Evolutionary conservation across 805 yeast genomes (phyloP).

Genomic region (Candida rishiriensis): DNA sequence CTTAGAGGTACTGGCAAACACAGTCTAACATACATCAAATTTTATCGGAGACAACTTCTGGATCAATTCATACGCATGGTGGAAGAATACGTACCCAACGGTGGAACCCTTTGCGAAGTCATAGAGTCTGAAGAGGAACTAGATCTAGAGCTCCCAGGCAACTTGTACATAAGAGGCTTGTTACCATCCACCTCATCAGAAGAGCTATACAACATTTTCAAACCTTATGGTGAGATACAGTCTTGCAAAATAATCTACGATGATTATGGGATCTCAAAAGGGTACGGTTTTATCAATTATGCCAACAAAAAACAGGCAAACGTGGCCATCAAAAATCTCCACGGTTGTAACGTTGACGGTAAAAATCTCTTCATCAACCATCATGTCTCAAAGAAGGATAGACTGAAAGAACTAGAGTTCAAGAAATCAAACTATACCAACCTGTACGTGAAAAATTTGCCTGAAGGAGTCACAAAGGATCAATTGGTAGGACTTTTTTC

Average conservation of each 20-base stretch:
- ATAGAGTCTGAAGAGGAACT: slow-evolving; percentile 16
- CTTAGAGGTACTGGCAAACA: slow-evolving; percentile 13
- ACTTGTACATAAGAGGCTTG: slow-evolving; percentile 50
- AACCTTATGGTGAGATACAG: slow-evolving; percentile 37
- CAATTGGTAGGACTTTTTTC: slow-evolving; percentile 40
- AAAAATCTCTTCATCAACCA: slow-evolving; percentile 50
- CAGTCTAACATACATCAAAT: slow-evolving; percentile 10
- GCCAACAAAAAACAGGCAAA: slow-evolving; percentile 54
- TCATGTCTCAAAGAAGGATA: slow-evolving; percentile 61
- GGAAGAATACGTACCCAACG: slow-evolving; percentile 8
- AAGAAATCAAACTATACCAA: slow-evolving; percentile 46
- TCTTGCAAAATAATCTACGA: slow-evolving; percentile 46
- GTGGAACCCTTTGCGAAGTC: slow-evolving; percentile 11
- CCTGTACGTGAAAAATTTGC: slow-evolving; percentile 51
- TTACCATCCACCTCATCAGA: slow-evolving; percentile 34
- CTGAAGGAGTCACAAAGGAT: slow-evolving; percentile 33
- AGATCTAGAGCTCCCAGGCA: slow-evolving; percentile 41
- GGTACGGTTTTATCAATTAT: slow-evolving; percentile 69
- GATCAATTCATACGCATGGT: slow-evolving; percentile 8
- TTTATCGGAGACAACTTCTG: slow-evolving; percentile 9
- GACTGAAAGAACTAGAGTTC: slow-evolving; percentile 44
- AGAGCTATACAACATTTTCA: slow-evolving; percentile 34
- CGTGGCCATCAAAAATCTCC: slow-evolving; percentile 46
- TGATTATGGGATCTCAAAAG: slow-evolving; percentile 40
- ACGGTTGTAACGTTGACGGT: slow-evolving; percentile 24